These are phyloP conservation scores for Barnettozyma botsteinii DNA, from an alignment of 805 yeast species.

Conservation along the genomic window DNA sequence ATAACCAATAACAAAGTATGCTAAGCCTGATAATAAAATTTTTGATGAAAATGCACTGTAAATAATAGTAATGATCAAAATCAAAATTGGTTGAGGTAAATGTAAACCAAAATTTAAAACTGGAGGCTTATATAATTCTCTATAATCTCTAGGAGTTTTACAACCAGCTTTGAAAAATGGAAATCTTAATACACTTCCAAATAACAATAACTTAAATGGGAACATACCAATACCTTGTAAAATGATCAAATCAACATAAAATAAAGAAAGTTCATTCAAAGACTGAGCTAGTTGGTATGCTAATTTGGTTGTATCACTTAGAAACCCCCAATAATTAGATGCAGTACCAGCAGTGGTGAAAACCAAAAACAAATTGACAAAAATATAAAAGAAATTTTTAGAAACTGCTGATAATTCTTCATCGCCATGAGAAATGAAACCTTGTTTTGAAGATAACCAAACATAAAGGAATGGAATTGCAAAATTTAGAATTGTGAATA, in stretches of 20 bases:
- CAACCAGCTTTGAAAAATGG: conserved; percentile 60
- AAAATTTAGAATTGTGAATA: conserved; percentile 79
- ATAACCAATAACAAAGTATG: conserved; percentile 80
- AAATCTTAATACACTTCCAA: conserved; percentile 72
- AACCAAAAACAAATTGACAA: conserved; percentile 87
- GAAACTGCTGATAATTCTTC: conserved; percentile 86
- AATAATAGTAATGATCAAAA: conserved; percentile 76
- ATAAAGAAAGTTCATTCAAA: conserved; percentile 69
- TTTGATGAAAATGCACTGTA: conserved; percentile 89
- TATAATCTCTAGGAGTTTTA: conserved; percentile 78
- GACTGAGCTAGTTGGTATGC: conserved; percentile 85
- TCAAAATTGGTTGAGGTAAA: conserved; percentile 85
- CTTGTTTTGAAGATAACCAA: conserved; percentile 78
- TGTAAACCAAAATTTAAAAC: conserved; percentile 85
- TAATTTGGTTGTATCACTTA: conserved; percentile 84
- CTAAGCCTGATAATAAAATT: conserved; percentile 75
- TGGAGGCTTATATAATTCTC: conserved; percentile 79
- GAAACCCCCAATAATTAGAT: conserved; percentile 67
- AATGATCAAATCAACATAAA: conserved; percentile 83
- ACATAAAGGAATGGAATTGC: conserved; percentile 82
- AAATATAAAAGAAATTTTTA: conserved; percentile 90
- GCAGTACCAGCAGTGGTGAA: conserved; percentile 94
- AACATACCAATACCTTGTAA: conserved; percentile 84
- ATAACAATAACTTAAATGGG: conserved; percentile 78
- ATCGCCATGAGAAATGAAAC: conserved; percentile 86